phyloP scores from a whole-genome alignment of 2,329 filamentous ascomycete species.

The Tolypocladium pustulatum region DNA sequence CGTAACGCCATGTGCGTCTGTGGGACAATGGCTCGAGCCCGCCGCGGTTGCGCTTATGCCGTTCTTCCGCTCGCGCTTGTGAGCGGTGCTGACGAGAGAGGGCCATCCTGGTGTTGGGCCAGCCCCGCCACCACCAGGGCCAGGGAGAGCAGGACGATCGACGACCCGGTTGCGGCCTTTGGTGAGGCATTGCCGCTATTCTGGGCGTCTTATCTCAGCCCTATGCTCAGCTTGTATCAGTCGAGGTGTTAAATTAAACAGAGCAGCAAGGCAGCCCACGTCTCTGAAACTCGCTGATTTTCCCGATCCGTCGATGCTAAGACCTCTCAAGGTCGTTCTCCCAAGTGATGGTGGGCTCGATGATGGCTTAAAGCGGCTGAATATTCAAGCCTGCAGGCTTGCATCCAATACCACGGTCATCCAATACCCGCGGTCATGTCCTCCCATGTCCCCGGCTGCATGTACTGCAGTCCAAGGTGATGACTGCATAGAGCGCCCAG shows the following conservation, averaged over 20 bases:
- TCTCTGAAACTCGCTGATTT: background rate
- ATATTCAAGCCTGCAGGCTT: background rate
- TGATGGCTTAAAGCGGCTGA: background rate
- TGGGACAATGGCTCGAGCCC: background rate
- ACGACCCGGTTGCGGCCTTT: background rate
- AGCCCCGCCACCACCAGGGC: background rate
- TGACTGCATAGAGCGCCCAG: background rate
- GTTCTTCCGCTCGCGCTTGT: constrained; percentile 2
- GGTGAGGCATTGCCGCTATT: background rate
- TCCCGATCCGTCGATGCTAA: background rate
- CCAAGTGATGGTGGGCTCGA: background rate
- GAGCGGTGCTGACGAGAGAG: constrained; percentile 3
- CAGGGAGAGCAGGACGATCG: background rate
- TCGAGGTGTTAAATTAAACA: background rate
- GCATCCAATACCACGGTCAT: background rate
- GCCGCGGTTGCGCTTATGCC: background rate
- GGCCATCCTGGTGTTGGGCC: background rate
- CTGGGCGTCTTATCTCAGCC: background rate
- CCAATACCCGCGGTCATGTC: background rate
- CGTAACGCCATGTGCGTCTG: background rate
- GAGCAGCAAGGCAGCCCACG: background rate
- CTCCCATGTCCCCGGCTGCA: background rate
- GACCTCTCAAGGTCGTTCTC: background rate
- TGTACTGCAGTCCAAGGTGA: background rate
- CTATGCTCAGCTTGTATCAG: background rate